These are phyloP conservation scores for Stenogyne calaminthoides DNA, from an alignment of 305 asterid genomes.

Conservation along the genomic window DNA sequence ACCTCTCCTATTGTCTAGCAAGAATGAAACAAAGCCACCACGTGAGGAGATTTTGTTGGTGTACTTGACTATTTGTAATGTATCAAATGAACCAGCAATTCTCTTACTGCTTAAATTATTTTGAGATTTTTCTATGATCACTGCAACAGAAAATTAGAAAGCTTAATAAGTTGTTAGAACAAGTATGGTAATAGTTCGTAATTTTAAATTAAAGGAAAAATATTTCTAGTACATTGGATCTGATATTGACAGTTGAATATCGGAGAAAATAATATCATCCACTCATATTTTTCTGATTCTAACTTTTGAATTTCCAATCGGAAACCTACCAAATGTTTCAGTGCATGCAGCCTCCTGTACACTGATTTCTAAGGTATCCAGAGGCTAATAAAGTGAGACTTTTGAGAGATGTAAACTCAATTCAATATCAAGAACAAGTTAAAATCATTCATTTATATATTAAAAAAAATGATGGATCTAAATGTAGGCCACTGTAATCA, in stretches of 20 bases:
- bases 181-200: neutral
- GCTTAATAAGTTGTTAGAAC: neutral
- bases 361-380: neutral
- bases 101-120: slow-evolving; percentile 5
- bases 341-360: slow-evolving; percentile 5
- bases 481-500: neutral
- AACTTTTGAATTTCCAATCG: neutral
- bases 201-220: neutral
- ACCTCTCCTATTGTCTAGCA: neutral
- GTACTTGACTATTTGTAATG: neutral
- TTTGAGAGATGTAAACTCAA: neutral
- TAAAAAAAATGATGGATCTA: neutral
- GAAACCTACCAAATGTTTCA: neutral
- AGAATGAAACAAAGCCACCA: slow-evolving; percentile 22
- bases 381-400: neutral
- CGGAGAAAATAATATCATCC: neutral
- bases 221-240: neutral
- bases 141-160: slow-evolving; percentile 31
- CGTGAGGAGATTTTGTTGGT: slow-evolving; percentile 17
- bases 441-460: slow-evolving; percentile 8
- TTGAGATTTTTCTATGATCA: neutral
- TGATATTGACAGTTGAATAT: neutral
- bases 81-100: slow-evolving; percentile 25
- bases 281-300: slow-evolving; percentile 1
- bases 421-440: neutral